Evolutionary conservation across 352 stramenopile genomes (phyloP), one percentile per base, ranked within the genome.

Genomic region (Aphanomyces invadans): DNA sequence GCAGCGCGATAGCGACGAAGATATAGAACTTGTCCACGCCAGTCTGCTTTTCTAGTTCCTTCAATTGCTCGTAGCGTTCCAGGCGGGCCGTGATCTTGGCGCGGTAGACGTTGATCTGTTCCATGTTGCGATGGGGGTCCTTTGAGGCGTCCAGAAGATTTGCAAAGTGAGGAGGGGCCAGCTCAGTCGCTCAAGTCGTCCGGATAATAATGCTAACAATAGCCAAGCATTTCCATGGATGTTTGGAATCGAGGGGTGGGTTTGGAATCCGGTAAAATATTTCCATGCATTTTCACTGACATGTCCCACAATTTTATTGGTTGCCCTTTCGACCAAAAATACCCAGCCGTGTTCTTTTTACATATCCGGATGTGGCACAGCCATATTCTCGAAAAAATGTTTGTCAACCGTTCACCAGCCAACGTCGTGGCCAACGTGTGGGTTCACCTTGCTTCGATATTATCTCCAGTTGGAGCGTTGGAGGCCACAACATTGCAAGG

Each of bases 1-100:
- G 54, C 31, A 87, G 36, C 21, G 74, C 31, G 32, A 46, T 74
- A 11, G 71, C 78, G 38, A 74, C 64, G 69, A 92, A 90, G 69
- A 94, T 83, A 76, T 90, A 94, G 71, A 94, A 92, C 79, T 94
- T 94, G 74, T 92, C 83, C 46, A 94, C 73, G 38, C 83, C 85
- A 45, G 83, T 92, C 72, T 89, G 76, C 76, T 90, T 87, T 76
- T 94, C 85, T 33, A 91, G 68, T 68, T 93, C 81, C 46, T 87
- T 78, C 69, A 93, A 75, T 77, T 90, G 87, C 5, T 89, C 80
- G 70, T 92, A 92, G 63, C 80, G 78, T 72, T 89, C 82, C 65
- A 93, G 74, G 71, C 84, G 83, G 73, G 76, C 73, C 62, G 72
- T 80, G 76, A 93, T 89, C 70, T 86, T 91, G 26, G 81, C 77